Evolutionary conservation across 2,329 filamentous ascomycete genomes (phyloP), one percentile per base, ranked within the genome.

Genomic region (Tolypocladium album): DNA sequence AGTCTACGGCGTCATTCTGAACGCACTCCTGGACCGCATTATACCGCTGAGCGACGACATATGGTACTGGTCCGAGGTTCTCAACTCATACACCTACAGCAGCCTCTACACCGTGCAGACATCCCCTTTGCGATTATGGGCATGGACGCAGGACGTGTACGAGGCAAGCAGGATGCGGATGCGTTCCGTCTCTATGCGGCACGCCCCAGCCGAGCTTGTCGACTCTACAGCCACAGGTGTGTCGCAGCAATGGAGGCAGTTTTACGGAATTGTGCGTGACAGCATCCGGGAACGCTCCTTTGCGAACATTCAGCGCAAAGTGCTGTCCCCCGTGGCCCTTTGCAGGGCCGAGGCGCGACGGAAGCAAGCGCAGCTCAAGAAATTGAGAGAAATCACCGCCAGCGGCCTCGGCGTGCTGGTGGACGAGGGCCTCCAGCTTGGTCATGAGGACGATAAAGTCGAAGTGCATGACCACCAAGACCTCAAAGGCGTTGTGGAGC

Each of bases 31-130:
- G 13, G 88, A 93, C 59, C 88, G 94, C 67, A 95, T 92, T 13
- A 86, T 93, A 13, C 88, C 88, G 0, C 75, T 99, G 22, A 89
- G 86, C 67, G 87, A 96, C 64, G 92, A 96, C 66, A 87, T 96
- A 31, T 92, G 88, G 85, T 97, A 97, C 72, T 99, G 94, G 94
- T 90, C 96, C 69, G 89, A 94, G 65, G 83, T 97, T 2, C 76
- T 96, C 38, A 84, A 85, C 12, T 95, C 90, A 0, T 88, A 90
- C 66, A 81, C 85, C 56, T 90, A 88, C 68, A 92, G 89, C 64
- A 88, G 86, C 39, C 71, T 97, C 4, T 97, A 97, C 73, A 88
- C 90, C 17, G 75, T 95, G 11, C 94, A 99, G 72, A 96, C 88
- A 0, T 90, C 88, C 0, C 94, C 94, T 0, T 67, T 87, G 47